Conservation (phyloP, 495 filamentous ascomycete genomes). For the Haplographium delicatum region DNA sequence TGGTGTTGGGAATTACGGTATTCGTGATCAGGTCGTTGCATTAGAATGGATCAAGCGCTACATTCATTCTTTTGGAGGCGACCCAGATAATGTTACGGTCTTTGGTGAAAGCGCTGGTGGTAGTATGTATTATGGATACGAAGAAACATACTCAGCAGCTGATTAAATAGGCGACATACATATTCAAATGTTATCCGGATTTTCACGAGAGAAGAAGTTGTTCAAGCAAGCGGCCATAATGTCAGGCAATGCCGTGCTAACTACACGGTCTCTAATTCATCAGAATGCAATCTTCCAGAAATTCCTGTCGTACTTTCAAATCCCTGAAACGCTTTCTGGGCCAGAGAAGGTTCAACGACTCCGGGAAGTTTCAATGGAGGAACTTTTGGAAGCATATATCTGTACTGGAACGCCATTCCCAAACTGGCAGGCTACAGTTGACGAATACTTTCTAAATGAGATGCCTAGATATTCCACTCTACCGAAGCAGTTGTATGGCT, state of each 20-base stretch:
- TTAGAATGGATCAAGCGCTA: conserved; percentile 43
- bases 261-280: not conserved
- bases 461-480: not conserved
- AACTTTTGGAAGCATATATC: not conserved
- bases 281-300: not conserved
- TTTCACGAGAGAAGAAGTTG: not conserved
- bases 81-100: conserved; percentile 33
- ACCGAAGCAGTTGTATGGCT: not conserved
- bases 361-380: conserved; percentile 1
- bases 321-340: not conserved
- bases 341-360: not conserved
- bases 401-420: not conserved
- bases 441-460: not conserved
- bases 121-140: conserved; percentile 22
- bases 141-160: no score
- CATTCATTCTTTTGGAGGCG: conserved; percentile 33
- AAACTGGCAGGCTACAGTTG: conserved; percentile 1
- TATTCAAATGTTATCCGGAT: not conserved
- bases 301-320: not conserved
- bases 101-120: conserved; percentile 56
- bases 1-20: conserved; percentile 43
- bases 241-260: not conserved
- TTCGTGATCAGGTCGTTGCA: conserved; percentile 37
- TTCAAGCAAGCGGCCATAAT: not conserved
- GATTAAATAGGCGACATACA: conserved; percentile 4